Percentiles rank a stretch among this genome's conserved stretches.
Conservation (phyloP, 2,329 filamentous ascomycete species). For the Exophiala lecanii-corni region DNA sequence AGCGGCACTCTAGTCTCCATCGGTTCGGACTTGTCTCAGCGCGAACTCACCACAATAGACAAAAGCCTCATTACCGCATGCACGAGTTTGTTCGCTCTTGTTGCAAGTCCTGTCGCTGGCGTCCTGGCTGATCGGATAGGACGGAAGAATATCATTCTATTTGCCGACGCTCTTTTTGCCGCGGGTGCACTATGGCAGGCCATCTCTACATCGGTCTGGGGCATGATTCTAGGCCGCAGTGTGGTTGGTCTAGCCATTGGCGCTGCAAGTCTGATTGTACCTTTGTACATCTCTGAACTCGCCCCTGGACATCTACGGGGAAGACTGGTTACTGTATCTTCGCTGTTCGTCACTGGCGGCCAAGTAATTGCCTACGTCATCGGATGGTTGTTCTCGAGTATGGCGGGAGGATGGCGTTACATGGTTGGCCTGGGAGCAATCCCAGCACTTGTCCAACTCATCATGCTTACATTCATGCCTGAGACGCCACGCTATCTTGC, state of each 20-base stretch:
- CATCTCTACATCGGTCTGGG: slow-evolving; percentile 36
- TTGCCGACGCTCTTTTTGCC: slow-evolving; percentile 43
- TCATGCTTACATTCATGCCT: slow-evolving; percentile 67
- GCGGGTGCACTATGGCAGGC: slow-evolving; percentile 43
- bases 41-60: slow-evolving; percentile 49
- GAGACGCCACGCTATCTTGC: slow-evolving; percentile 89
- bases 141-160: slow-evolving; percentile 44
- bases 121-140: slow-evolving; percentile 48
- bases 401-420: slow-evolving; percentile 72
- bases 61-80: slow-evolving; percentile 56
- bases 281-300: slow-evolving; percentile 83
- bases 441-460: slow-evolving; percentile 68
- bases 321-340: slow-evolving; percentile 73
- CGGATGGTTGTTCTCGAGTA: slow-evolving; percentile 68
- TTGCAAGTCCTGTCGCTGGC: slow-evolving; percentile 53
- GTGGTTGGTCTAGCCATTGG: slow-evolving; percentile 46
- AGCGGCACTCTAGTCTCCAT: slow-evolving; percentile 57
- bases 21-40: slow-evolving; percentile 48
- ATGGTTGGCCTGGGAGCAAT: slow-evolving; percentile 82
- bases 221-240: slow-evolving; percentile 44
- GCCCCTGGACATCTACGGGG: slow-evolving; percentile 73
- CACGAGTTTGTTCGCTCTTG: slow-evolving; percentile 54
- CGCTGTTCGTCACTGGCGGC: slow-evolving; percentile 78
- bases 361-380: slow-evolving; percentile 84
- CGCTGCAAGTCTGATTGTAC: slow-evolving; percentile 67